Conservation (phyloP, 2,329 filamentous ascomycete species). For the Eutypa lata region DNA sequence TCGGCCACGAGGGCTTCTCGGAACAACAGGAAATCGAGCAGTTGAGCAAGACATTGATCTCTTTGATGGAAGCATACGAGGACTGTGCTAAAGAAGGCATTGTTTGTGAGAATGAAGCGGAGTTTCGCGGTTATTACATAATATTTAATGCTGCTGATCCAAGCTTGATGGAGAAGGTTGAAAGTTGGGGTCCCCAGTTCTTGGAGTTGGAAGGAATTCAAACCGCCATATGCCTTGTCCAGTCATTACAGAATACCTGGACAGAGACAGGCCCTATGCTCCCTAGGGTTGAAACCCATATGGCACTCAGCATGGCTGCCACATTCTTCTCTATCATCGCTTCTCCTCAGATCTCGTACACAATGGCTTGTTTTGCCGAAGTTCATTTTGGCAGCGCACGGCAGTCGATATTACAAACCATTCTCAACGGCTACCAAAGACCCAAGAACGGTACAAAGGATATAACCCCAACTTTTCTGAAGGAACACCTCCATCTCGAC, state of each 20-base stretch:
- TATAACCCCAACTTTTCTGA: constrained; percentile 54
- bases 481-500: constrained; percentile 63
- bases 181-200: constrained; percentile 53
- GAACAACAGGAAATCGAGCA: constrained; percentile 68
- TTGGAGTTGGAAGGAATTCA: constrained; percentile 59
- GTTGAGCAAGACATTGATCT: constrained; percentile 62
- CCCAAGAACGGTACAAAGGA: constrained; percentile 57
- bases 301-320: constrained; percentile 47
- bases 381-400: constrained; percentile 63
- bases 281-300: constrained; percentile 44
- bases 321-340: constrained; percentile 61
- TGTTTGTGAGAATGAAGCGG: constrained; percentile 58
- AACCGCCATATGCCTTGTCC: constrained; percentile 58
- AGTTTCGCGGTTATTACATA: constrained; percentile 65
- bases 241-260: constrained; percentile 57
- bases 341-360: constrained; percentile 58
- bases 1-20: constrained; percentile 58
- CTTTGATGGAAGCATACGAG: constrained; percentile 64
- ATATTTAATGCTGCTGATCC: constrained; percentile 60
- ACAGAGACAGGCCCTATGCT: constrained; percentile 56
- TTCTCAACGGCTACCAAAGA: constrained; percentile 54
- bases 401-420: constrained; percentile 52
- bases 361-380: constrained; percentile 67
- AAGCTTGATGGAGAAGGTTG: constrained; percentile 52
- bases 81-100: constrained; percentile 59